A percentile compares a stretch with the other conserved stretches of the same genome.
These are phyloP conservation scores for Candida ovalis DNA, from an alignment of 805 yeast species.

Conservation along the genomic window DNA sequence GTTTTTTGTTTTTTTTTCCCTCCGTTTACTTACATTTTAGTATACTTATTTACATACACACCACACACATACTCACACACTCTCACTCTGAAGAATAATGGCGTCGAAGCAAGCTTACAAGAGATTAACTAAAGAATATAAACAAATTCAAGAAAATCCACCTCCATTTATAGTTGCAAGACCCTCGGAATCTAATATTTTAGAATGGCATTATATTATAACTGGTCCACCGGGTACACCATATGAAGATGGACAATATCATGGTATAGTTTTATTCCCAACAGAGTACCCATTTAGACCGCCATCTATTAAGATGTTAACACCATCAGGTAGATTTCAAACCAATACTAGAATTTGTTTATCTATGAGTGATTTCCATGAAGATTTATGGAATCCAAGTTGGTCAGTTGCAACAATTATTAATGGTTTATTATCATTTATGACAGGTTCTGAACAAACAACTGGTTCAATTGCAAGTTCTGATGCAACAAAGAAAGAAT, in stretches of 20 bases:
- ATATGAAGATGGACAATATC: constrained; percentile 82
- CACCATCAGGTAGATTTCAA: constrained; percentile 86
- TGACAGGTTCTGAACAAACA: constrained; percentile 84
- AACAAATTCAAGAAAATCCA: constrained; percentile 69
- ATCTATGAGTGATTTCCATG: constrained; percentile 93
- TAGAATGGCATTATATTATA: constrained; percentile 92
- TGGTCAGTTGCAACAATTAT: constrained; percentile 91
- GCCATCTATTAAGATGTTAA: constrained; percentile 82
- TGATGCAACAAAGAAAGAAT: constrained; percentile 48
- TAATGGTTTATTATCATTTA: constrained; percentile 82
- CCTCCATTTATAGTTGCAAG: constrained; percentile 82
- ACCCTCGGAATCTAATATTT: constrained; percentile 81
- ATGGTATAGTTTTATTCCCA: constrained; percentile 82
- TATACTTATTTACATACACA: no score
- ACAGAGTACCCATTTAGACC: constrained; percentile 88
- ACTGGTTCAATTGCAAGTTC: constrained; percentile 77
- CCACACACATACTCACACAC: not conserved
- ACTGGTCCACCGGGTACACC: constrained; percentile 92
- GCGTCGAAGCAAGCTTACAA: constrained; percentile 33
- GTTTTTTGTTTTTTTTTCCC: no score
- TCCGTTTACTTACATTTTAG: not conserved
- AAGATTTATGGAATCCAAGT: constrained; percentile 94
- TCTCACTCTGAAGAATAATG: constrained; percentile 7
- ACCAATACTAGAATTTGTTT: constrained; percentile 80
- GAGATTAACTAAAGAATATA: constrained; percentile 75